These are phyloP conservation scores for Ophiostoma novo-ulmi DNA, from an alignment of 2,329 filamentous ascomycete species.

Conservation along the genomic window DNA sequence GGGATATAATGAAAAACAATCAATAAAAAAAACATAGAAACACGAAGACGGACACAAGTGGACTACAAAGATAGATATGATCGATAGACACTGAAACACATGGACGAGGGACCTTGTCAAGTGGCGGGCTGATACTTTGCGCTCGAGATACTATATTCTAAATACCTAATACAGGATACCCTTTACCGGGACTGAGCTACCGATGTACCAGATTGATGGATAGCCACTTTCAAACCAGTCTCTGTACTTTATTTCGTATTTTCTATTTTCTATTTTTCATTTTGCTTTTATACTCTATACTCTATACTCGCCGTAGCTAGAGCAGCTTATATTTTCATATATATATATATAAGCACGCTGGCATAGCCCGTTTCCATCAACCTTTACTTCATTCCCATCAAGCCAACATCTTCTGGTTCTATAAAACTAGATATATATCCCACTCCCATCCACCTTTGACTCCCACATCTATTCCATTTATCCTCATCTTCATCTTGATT, in stretches of 20 bases:
- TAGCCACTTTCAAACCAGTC: background rate
- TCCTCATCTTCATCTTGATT: background rate
- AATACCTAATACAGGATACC: background rate
- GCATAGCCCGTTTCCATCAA: constrained; percentile 12
- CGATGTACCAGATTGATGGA: background rate
- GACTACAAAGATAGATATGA: background rate
- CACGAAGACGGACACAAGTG: background rate
- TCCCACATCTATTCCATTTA: background rate
- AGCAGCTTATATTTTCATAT: constrained; percentile 23
- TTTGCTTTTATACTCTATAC: background rate
- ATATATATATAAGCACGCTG: constrained; percentile 27
- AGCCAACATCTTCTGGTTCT: constrained; percentile 6
- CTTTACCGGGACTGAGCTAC: background rate
- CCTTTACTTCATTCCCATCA: background rate
- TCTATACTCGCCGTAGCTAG: background rate
- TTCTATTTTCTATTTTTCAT: background rate
- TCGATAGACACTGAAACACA: background rate
- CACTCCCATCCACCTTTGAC: background rate
- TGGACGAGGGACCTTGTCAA: background rate
- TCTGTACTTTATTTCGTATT: background rate
- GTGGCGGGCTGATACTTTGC: constrained; percentile 5
- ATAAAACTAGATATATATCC: constrained; percentile 1
- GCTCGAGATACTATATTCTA: background rate
- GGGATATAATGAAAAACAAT: background rate
- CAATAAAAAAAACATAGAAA: background rate